Conservation (phyloP, 1,284 basidiomycete genomes). For the Neolentinus lepideus region DNA sequence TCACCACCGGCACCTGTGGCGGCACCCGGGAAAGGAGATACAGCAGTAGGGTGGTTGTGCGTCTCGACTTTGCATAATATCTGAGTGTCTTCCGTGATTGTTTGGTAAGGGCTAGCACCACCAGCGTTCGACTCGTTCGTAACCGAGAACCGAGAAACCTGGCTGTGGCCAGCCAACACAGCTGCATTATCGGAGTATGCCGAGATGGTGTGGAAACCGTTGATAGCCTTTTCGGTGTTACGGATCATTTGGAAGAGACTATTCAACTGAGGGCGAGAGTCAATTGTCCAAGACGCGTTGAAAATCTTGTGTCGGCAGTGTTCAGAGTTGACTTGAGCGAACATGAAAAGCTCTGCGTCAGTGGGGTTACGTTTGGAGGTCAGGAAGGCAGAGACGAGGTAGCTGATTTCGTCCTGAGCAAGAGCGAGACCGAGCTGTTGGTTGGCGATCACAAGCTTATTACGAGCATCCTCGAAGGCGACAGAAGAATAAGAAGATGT, state of each 20-base stretch:
- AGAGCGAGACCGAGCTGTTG: conserved; percentile 86
- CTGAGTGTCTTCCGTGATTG: conserved; percentile 69
- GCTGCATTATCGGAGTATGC: conserved; percentile 99
- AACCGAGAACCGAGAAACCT: conserved; percentile 79
- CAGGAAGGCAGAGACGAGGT: conserved; percentile 84
- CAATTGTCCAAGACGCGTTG: conserved; percentile 95
- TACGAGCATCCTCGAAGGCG: conserved; percentile 31
- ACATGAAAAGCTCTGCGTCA: conserved; percentile 99
- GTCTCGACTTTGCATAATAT: conserved; percentile 98
- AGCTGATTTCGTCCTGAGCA: conserved; percentile 86
- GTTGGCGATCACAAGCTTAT: conserved; percentile 75
- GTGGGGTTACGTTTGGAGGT: conserved; percentile 76
- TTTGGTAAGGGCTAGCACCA: conserved; percentile 43
- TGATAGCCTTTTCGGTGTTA: conserved; percentile 81
- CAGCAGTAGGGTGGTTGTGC: conserved; percentile 98
- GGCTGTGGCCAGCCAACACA: conserved; percentile 72
- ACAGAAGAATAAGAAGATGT: conserved; percentile 13
- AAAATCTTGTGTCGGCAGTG: conserved; percentile 99
- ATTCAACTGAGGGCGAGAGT: conserved; percentile 58
- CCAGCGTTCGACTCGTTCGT: conserved; percentile 28
- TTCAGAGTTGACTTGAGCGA: conserved; percentile 99
- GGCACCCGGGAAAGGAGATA: conserved; percentile 96
- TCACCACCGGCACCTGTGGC: conserved; percentile 98
- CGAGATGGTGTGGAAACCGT: conserved; percentile 78
- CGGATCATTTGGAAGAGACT: conserved; percentile 98